Conservation (phyloP, 371 early-diverging fungal species). For the Funneliformis caledonium region DNA sequence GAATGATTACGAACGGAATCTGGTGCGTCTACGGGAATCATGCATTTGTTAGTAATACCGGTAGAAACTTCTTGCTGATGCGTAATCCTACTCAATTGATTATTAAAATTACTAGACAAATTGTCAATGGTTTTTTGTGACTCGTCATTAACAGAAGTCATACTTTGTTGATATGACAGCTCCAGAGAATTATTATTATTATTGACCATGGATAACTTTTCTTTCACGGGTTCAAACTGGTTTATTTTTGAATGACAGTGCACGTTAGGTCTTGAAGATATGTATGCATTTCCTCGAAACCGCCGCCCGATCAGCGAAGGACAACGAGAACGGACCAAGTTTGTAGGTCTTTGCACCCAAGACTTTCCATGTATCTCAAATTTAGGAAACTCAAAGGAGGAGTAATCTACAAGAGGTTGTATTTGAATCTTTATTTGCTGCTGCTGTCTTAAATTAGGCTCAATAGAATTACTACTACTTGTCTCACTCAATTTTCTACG, state of each 20-base stretch:
- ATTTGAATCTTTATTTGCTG: background rate
- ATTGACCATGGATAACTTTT: background rate
- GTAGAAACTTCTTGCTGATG: slow-evolving; percentile 2
- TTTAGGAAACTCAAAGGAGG: background rate
- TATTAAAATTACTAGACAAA: background rate
- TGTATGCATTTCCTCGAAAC: background rate
- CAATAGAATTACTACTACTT: background rate
- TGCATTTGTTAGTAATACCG: background rate
- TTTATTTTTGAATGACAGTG: background rate
- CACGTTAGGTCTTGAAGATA: background rate
- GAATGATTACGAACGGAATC: slow-evolving; percentile 1
- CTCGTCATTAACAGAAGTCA: background rate
- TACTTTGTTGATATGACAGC: background rate
- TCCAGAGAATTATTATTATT: background rate
- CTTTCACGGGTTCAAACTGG: background rate
- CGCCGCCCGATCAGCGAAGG: background rate
- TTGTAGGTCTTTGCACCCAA: background rate
- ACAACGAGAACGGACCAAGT: background rate
- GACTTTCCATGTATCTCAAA: background rate
- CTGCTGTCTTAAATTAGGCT: background rate
- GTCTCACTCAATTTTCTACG: slow-evolving; percentile 1
- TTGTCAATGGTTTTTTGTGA: background rate
- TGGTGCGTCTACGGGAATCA: background rate
- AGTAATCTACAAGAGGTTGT: background rate
- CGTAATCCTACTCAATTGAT: background rate